These are phyloP conservation scores for Candida dubliniensis DNA, from an alignment of 1,139 yeast genomes.

Conservation along the genomic window DNA sequence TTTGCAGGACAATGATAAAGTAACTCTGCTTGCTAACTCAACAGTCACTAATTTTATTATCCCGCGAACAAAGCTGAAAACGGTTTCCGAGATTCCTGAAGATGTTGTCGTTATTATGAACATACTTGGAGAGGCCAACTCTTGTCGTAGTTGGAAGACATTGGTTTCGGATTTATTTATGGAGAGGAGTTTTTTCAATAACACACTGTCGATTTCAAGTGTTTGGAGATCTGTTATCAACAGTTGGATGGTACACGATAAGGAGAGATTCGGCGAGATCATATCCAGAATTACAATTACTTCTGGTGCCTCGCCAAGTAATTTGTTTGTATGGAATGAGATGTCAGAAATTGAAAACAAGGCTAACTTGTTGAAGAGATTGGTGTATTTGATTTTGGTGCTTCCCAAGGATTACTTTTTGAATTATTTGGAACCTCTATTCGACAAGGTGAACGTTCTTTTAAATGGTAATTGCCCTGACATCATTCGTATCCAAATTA, in stretches of 20 bases:
- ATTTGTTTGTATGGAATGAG: conserved; percentile 76
- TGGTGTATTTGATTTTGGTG: conserved; percentile 61
- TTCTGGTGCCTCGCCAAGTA: conserved; percentile 47
- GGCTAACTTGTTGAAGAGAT: conserved; percentile 51
- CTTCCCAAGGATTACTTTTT: conserved; percentile 61
- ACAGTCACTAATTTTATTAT: conserved; percentile 45
- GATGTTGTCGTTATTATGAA: conserved; percentile 41
- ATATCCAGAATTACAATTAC: conserved; percentile 48
- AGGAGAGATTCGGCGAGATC: conserved; percentile 59
- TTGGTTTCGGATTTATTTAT: conserved; percentile 52
- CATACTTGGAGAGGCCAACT: conserved; percentile 35
- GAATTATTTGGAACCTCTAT: conserved; percentile 47
- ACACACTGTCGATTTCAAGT: conserved; percentile 24
- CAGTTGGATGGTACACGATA: conserved; percentile 59
- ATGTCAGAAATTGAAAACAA: conserved; percentile 56
- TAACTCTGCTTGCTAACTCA: conserved; percentile 39
- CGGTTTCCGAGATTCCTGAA: conserved; percentile 28
- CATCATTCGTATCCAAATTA: conserved; percentile 45
- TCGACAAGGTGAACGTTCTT: conserved; percentile 49
- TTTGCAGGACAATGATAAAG: conserved; percentile 55
- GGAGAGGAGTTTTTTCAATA: conserved; percentile 48
- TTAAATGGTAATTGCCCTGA: conserved; percentile 33
- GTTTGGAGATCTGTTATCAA: conserved; percentile 53
- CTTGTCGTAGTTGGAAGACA: conserved; percentile 51
- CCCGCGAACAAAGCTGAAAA: conserved; percentile 46